phyloP scores from a whole-genome alignment of 2,329 filamentous ascomycete genomes.

The Fusarium piperis region DNA sequence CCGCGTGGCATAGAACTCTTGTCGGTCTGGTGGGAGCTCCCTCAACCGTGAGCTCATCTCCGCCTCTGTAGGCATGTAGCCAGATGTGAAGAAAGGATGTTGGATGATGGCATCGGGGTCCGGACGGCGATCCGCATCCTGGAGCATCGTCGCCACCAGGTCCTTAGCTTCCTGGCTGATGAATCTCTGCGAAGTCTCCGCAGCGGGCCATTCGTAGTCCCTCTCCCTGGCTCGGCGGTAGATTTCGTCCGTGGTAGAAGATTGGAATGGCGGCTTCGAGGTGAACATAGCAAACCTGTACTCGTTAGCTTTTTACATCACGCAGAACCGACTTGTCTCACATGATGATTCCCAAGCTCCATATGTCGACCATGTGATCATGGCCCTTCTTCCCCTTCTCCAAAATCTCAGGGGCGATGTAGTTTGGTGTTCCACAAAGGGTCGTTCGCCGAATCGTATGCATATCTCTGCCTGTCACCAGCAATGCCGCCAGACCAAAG shows the following conservation, averaged over 20 bases:
- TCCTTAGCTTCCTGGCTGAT: slow-evolving; percentile 82
- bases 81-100: slow-evolving; percentile 81
- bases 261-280: slow-evolving; percentile 96
- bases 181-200: slow-evolving; percentile 71
- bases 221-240: slow-evolving; percentile 76
- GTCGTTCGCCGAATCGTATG: slow-evolving; percentile 86
- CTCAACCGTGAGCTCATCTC: slow-evolving; percentile 69
- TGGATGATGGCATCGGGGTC: slow-evolving; percentile 81
- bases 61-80: slow-evolving; percentile 72
- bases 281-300: slow-evolving; percentile 92
- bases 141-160: slow-evolving; percentile 78
- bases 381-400: slow-evolving; percentile 95
- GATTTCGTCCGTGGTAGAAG: slow-evolving; percentile 86
- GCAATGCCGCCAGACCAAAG: slow-evolving; percentile 91
- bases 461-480: slow-evolving; percentile 92
- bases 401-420: slow-evolving; percentile 95
- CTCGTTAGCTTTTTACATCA: slow-evolving; percentile 12
- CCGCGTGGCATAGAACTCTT: slow-evolving; percentile 66
- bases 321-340: slow-evolving; percentile 55
- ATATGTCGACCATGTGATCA: slow-evolving; percentile 97
- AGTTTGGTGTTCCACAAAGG: slow-evolving; percentile 96
- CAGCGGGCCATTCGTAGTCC: slow-evolving; percentile 82
- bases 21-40: slow-evolving; percentile 64
- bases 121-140: slow-evolving; percentile 78
- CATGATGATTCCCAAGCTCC: slow-evolving; percentile 98